Conservation (phyloP, 805 yeast genomes). For the Candida tammaniensis region DNA sequence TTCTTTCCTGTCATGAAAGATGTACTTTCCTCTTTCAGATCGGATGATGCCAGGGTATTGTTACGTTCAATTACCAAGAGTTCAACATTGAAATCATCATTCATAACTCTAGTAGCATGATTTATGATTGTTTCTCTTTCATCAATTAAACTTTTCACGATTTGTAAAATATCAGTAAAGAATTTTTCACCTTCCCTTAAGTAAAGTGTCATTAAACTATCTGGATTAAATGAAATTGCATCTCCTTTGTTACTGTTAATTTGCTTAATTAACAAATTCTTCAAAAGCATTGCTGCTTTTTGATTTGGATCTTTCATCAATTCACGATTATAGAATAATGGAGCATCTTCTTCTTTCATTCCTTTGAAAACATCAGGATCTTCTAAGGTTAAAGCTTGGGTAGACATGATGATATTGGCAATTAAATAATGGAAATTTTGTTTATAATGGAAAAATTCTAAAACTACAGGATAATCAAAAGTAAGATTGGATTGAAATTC, state of each 20-base stretch:
- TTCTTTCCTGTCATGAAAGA: conserved; percentile 25
- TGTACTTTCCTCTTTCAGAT: conserved; percentile 25
- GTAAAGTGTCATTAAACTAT: conserved; percentile 36
- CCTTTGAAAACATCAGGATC: conserved; percentile 76
- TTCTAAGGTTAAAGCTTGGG: conserved; percentile 65
- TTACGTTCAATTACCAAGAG: conserved; percentile 48
- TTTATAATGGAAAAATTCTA: conserved; percentile 74
- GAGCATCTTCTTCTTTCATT: conserved; percentile 51
- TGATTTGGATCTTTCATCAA: conserved; percentile 42
- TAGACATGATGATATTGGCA: conserved; percentile 57
- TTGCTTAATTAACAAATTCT: conserved; percentile 44
- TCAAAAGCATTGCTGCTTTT: conserved; percentile 47
- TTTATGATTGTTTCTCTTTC: conserved; percentile 69
- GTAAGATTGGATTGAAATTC: conserved; percentile 23
- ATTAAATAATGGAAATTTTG: conserved; percentile 67
- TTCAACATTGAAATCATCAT: conserved; percentile 64
- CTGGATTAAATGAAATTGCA: conserved; percentile 37
- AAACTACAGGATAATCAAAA: conserved; percentile 49
- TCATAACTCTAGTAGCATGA: conserved; percentile 76
- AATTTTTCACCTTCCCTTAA: conserved; percentile 34
- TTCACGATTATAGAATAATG: conserved; percentile 38
- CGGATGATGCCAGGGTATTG: conserved; percentile 35
- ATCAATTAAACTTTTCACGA: conserved; percentile 60
- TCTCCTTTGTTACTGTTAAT: conserved; percentile 34
- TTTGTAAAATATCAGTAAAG: conserved; percentile 29